Base-by-base conservation (phyloP, 2,329 filamentous ascomycete genomes). In the Fusarium fujikuroi region DNA sequence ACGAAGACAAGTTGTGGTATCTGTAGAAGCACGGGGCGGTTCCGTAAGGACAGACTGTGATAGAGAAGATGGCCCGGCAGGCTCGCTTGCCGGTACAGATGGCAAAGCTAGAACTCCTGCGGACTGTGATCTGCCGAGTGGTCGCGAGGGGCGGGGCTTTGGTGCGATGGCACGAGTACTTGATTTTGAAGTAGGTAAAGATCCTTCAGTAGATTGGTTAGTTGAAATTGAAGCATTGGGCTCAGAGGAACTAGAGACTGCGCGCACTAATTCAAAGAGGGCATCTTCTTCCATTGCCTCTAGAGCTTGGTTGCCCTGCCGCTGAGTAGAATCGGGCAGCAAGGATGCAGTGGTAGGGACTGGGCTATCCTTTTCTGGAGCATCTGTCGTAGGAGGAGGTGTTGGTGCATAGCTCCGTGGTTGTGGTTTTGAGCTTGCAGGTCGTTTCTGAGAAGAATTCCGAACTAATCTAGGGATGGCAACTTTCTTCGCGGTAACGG, bases 71-170 rank as follows among this genome's bases (percentile, higher is more conserved):
- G 85, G 85, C 2, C 83, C 80, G 30, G 79, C 79, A 15, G 88
- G 87, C 65, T 91, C 89, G 71, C 87, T 90, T 7, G 86, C 85
- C 15, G 82, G 79, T 25, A 81, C 71, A 23, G 74, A 66, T n/a
- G 83, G 81, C 12, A 84, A 70, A 39, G 77, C 79, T 43, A 85
- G 67, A 19, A 81, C 76, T 1, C 83, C 82, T 7, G 81, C 77
- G 4, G 83, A 84, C 23, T 84, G 82, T 34, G 82, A 84, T 42
- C 83, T 77, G 40, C 73, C 74, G 5, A 83, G 54, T 7, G 78
- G 75, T 58, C 81, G 78, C 16, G 78, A 23, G 43, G 70, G 44
- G n/a, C 57, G 49, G 60, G 58, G 47, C 63, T 79, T 34, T 63
- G 70, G 43, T 72, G 73, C 37, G 62, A 59, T 16, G 32, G 54